Percentiles rank a stretch among this genome's conserved stretches.
phyloP scores from a whole-genome alignment of 352 stramenopile genomes.

The Phytophthora europaea region DNA sequence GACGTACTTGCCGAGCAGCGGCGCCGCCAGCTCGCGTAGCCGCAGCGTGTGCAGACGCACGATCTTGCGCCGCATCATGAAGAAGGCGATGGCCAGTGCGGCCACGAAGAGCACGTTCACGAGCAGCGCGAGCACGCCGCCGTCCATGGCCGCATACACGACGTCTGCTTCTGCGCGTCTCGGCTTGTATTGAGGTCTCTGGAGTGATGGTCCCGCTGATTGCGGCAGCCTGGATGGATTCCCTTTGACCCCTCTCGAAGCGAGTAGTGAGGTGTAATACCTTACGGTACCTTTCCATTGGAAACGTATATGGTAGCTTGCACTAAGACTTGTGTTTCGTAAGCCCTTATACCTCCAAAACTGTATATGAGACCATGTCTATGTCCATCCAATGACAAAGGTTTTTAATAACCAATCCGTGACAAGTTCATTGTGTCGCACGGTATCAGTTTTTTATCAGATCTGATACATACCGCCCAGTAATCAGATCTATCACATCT shows the following conservation, averaged over 20 bases:
- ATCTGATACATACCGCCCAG: conserved; percentile 15
- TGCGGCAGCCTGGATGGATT: conserved; percentile 9
- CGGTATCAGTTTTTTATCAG: conserved; percentile 9
- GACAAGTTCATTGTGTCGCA: conserved; percentile 29
- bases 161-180: background rate
- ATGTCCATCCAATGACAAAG: background rate
- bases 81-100: conserved; percentile 57
- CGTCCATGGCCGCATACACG: conserved; percentile 42
- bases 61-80: conserved; percentile 58
- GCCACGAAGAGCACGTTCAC: conserved; percentile 58
- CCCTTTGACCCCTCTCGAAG: background rate
- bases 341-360: no score
- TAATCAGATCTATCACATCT: background rate
- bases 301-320: no score
- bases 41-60: conserved; percentile 46
- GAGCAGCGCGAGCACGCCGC: conserved; percentile 43
- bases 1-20: conserved; percentile 63
- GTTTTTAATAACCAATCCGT: conserved; percentile 19
- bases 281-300: no score
- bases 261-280: no score
- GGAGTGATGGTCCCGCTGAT: conserved; percentile 21
- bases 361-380: background rate
- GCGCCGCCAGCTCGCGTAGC: conserved; percentile 61
- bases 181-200: conserved; percentile 11
- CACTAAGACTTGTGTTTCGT: no score